These are phyloP conservation scores for Aspergillus biplanus DNA, from an alignment of 495 filamentous ascomycete species.

Conservation along the genomic window DNA sequence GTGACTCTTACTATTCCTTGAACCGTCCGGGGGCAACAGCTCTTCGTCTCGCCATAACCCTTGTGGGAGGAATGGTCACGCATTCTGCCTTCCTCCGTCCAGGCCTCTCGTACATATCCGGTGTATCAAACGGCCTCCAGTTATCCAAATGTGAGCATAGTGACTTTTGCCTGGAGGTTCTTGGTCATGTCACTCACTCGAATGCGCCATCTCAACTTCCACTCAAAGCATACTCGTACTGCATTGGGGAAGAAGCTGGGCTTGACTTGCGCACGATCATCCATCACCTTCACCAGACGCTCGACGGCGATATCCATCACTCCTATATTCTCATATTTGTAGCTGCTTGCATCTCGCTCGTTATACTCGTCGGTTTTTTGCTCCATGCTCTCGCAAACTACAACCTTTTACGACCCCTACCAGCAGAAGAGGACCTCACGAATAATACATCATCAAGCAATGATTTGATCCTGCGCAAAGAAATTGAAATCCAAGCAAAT, in stretches of 20 bases:
- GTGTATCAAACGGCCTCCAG: slow-evolving; percentile 1
- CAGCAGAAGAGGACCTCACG: not conserved
- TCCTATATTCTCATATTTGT: slow-evolving; percentile 7
- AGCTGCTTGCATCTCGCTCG: not conserved
- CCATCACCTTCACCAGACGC: not conserved
- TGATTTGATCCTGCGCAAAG: not conserved
- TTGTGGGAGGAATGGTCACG: not conserved
- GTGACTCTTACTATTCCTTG: slow-evolving; percentile 18
- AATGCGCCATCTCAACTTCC: not conserved
- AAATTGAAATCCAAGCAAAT: not conserved
- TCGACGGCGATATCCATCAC: slow-evolving; percentile 16
- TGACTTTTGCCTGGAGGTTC: slow-evolving; percentile 7
- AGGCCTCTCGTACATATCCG: not conserved
- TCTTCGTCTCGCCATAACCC: slow-evolving; percentile 2
- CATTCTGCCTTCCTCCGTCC: slow-evolving; percentile 6
- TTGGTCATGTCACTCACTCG: not conserved
- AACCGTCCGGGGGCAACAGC: slow-evolving; percentile 6
- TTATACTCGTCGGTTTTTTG: not conserved
- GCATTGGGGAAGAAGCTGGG: slow-evolving; percentile 18
- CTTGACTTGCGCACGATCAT: not conserved
- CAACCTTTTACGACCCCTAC: not conserved
- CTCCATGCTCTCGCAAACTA: not conserved
- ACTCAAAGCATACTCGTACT: slow-evolving; percentile 11
- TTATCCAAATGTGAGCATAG: not conserved
- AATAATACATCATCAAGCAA: slow-evolving; percentile 5